Evolutionary conservation across 371 early-diverging fungal genomes (phyloP), one percentile per base, ranked within the genome.

Genomic region (Mucor racemosus): DNA sequence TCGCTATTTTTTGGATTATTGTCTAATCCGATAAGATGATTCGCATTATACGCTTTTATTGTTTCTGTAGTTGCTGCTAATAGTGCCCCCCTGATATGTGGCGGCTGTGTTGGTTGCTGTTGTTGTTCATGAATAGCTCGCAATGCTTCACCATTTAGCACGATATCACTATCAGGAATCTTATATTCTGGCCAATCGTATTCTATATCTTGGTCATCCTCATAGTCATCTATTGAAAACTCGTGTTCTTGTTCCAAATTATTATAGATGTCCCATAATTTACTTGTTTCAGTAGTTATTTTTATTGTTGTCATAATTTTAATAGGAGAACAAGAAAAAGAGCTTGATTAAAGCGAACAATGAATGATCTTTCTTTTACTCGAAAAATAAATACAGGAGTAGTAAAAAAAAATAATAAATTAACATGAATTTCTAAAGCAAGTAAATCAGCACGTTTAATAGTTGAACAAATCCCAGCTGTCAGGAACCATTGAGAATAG

Each of bases 21-120:
- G 53, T 53, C 53, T 53, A 53, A 53, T 53, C 53, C 53, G 53
- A 53, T 53, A 53, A 53, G 53, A 53, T 53, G 6, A 53, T 53
- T 53, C 5, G 38, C 38, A 38, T 11, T 38, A 5, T 38, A 1
- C 3, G 26, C 26, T 26, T 1, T 26, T 26, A 26, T 26, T 26
- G 26, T 26, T 26, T 46, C 19, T 19, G 46, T 17, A 19, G 19
- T 7, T 5, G 21, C 17, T 19, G 15, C 17, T 35, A 35, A 36
- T 56, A 33, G 36, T 15, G 36, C 35, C 9, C 35, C 36, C 36
- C 57, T 56, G 10, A 17, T 56, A 17, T 56, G 2, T 10, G 15
- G 35, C 13, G 35, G 57, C 36, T 35, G 57, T 56, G 26, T 19
- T 17, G 8, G n/a, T 50, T 39, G 53, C 31, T 58, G 38, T 35